Conservation (phyloP, 1,284 basidiomycete genomes). For the Trichosporon coremiiforme region DNA sequence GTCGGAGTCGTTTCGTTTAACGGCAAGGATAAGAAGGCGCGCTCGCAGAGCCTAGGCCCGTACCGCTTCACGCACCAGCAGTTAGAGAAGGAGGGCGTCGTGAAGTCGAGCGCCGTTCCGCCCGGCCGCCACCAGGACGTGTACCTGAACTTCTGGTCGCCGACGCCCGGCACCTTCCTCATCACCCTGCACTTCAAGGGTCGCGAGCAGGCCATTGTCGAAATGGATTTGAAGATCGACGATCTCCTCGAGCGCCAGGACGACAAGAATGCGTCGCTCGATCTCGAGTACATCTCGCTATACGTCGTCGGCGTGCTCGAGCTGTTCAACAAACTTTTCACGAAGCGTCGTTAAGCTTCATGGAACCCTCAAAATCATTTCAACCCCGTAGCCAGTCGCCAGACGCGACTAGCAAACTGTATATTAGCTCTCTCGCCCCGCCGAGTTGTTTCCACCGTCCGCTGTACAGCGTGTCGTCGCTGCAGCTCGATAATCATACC, state of each 20-base stretch:
- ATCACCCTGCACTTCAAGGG: slow-evolving; percentile 99
- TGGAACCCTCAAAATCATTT: neutral
- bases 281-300: slow-evolving; percentile 95
- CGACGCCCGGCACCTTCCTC: slow-evolving; percentile 96
- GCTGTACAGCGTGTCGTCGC: neutral
- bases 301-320: slow-evolving; percentile 93
- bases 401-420: neutral
- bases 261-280: slow-evolving; percentile 92
- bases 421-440: neutral
- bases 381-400: neutral
- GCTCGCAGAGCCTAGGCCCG: slow-evolving; percentile 85
- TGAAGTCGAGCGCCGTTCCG: slow-evolving; percentile 97
- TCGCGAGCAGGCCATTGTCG: slow-evolving; percentile 96
- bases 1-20: slow-evolving; percentile 95
- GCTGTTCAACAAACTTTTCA: slow-evolving; percentile 78
- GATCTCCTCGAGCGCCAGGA: slow-evolving; percentile 99
- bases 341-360: slow-evolving; percentile 22
- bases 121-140: slow-evolving; percentile 61
- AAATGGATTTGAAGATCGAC: slow-evolving; percentile 99
- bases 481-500: slow-evolving; percentile 9
- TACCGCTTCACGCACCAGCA: slow-evolving; percentile 97
- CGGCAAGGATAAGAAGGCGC: slow-evolving; percentile 93
- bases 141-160: slow-evolving; percentile 97
- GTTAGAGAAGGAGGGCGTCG: slow-evolving; percentile 99
- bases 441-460: neutral